Evolutionary conservation across 306 rosid species (phyloP).

Genomic region (Corylus heterophylla): DNA sequence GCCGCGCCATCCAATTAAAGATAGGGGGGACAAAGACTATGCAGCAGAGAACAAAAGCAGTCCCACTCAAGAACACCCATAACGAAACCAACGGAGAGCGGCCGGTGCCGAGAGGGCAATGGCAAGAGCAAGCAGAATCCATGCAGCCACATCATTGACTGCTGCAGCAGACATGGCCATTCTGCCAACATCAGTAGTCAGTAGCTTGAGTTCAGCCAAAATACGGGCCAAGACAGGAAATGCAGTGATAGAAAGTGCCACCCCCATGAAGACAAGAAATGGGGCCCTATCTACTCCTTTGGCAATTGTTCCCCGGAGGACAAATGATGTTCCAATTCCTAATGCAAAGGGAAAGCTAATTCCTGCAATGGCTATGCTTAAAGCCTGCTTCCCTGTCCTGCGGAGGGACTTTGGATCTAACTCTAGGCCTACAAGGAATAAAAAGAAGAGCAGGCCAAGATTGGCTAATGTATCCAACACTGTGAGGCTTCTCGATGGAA

Average conservation of each 20-base stretch:
- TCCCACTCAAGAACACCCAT: constrained; percentile 79
- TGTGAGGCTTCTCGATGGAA: constrained; percentile 58
- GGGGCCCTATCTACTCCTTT: constrained; percentile 47
- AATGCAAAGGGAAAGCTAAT: constrained; percentile 57
- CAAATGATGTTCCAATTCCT: constrained; percentile 69
- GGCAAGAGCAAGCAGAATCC: constrained; percentile 92
- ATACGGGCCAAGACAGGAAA: constrained; percentile 94
- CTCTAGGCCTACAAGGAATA: constrained; percentile 65
- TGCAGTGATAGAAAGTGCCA: constrained; percentile 75
- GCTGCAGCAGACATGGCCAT: constrained; percentile 97
- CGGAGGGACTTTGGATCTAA: constrained; percentile 51
- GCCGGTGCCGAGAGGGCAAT: constrained; percentile 56
- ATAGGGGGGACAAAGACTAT: constrained; percentile 49
- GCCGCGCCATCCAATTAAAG: constrained; percentile 61
- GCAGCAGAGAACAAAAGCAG: constrained; percentile 46
- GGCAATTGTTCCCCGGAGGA: constrained; percentile 48
- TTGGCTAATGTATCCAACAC: constrained; percentile 69
- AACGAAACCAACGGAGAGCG: constrained; percentile 64
- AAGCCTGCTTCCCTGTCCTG: constrained; percentile 56
- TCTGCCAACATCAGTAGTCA: constrained; percentile 72
- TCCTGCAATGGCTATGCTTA: constrained; percentile 61
- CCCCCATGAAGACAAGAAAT: constrained; percentile 72
- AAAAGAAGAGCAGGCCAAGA: constrained; percentile 68
- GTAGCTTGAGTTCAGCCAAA: constrained; percentile 81
- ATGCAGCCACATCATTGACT: constrained; percentile 89